phyloP scores from a whole-genome alignment of 2,329 filamentous ascomycete genomes.

The Aphanocladium album region DNA sequence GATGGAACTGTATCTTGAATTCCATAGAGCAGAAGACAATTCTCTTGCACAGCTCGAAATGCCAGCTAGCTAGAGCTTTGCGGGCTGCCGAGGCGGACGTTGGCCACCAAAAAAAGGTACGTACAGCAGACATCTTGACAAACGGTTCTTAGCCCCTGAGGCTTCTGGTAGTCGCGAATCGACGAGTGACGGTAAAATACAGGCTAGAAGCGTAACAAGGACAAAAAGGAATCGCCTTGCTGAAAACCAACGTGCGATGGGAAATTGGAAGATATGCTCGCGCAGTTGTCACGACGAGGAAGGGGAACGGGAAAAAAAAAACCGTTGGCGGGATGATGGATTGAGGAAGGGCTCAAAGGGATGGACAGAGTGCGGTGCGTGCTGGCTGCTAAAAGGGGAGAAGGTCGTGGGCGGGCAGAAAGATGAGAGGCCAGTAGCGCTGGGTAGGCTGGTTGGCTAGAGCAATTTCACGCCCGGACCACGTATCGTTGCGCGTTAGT shows the following conservation, averaged over 20 bases:
- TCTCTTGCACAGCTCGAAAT: neutral
- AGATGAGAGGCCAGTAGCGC: neutral
- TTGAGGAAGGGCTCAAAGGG: constrained; percentile 13
- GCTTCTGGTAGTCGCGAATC: constrained; percentile 9
- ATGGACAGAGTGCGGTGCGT: constrained; percentile 9
- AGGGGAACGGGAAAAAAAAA: constrained; percentile 1
- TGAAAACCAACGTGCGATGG: neutral
- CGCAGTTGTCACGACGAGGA: constrained; percentile 4
- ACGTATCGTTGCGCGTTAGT: constrained; percentile 3
- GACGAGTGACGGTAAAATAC: constrained; percentile 4
- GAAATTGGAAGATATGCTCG: constrained; percentile 2
- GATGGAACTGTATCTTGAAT: neutral
- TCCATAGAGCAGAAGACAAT: neutral
- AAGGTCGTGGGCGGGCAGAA: constrained; percentile 13
- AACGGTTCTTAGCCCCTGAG: constrained; percentile 12
- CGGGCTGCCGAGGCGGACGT: neutral
- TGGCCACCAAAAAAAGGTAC: constrained; percentile 12
- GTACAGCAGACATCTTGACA: constrained; percentile 19
- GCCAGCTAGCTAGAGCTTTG: neutral
- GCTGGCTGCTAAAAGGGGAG: constrained; percentile 17
- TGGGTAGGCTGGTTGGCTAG: neutral
- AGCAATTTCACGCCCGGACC: constrained; percentile 18
- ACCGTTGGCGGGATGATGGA: constrained; percentile 12
- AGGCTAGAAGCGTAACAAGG: neutral
- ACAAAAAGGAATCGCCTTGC: neutral